Percentiles rank a stretch among this genome's conserved stretches.
Conservation (phyloP, 352 stramenopile species). For the Pelagophyceae sp. region DNA sequence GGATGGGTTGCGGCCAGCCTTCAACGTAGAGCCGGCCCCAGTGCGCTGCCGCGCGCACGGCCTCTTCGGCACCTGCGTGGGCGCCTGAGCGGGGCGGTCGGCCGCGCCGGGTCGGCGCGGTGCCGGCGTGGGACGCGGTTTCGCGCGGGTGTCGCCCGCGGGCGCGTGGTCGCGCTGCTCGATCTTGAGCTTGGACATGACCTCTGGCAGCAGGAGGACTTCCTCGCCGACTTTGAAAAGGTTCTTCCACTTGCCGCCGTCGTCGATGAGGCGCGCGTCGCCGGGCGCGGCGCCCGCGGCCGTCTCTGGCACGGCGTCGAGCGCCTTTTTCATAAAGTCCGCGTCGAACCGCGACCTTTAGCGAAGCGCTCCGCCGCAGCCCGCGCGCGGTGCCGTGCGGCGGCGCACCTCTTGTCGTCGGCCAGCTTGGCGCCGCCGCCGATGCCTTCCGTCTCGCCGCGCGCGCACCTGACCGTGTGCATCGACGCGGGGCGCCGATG, state of each 20-base stretch:
- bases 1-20: constrained; percentile 3
- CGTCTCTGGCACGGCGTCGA: neutral
- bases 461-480: too few species aligned
- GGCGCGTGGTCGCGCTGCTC: neutral
- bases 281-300: too few species aligned
- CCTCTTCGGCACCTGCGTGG: neutral
- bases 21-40: constrained; percentile 15
- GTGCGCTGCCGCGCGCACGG: neutral
- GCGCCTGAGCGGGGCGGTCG: too few species aligned
- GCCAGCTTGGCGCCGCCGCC: too few species aligned
- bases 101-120: too few species aligned
- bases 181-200: constrained; percentile 13
- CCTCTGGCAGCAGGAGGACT: neutral
- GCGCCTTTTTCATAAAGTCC: neutral
- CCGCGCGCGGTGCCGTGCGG: too few species aligned
- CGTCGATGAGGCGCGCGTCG: neutral
- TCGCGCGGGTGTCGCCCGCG: neutral
- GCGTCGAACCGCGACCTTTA: too few species aligned
- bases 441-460: too few species aligned
- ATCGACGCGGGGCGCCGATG: too few species aligned
- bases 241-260: constrained; percentile 1
- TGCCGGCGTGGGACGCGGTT: too few species aligned
- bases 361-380: too few species aligned
- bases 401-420: too few species aligned
- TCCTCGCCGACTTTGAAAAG: constrained; percentile 6